Base-by-base conservation (phyloP, 2,329 filamentous ascomycete genomes). In the Helminthosporium solani region DNA sequence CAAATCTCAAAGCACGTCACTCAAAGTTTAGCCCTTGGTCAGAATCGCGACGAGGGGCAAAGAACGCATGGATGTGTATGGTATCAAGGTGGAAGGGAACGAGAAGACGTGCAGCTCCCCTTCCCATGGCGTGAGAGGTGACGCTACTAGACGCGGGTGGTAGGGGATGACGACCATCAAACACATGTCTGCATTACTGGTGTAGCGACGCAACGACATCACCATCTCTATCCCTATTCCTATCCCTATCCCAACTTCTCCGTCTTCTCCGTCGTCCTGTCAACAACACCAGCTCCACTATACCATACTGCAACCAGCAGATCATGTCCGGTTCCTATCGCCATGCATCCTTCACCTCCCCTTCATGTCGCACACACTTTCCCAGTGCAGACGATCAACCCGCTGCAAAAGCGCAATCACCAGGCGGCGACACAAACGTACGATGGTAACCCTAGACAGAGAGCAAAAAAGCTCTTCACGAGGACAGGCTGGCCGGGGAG, bases 1-100 rank as follows among this genome's bases (percentile, higher is more conserved):
- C 38, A 40, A 40, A 30, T 31, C 23, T 31, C n/a, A 20, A 23
- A 9, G 38, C 38, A 40, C 20, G 38, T 40, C 38, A 40, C 14
- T 9, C 23, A 38, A 38, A 38, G 16, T 38, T 12, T 38, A 38
- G 14, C 27, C 14, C 35, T 12, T 25, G 8, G 19, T 27, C 11
- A 25, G 20, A 38, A 38, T 2, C 35, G 35, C 20, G 15, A n/a
- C 20, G 7, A 23, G 20, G 16, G 33, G 19, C 35, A 23, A 7
- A 4, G 20, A 21, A 25, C 20, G 11, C 23, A 9, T 25, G 23
- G 5, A 25, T 9, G 9, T 25, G 23, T 5, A 25, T 25, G 23
- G 9, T 25, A 9, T n/a, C 6, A 25, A 25, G 23, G 23, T 9
- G 9, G 9, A 9, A 25, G 23, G 23, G 23, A 25, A 9, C n/a